Percentiles rank a stretch among this genome's conserved stretches.
phyloP scores from a whole-genome alignment of 2,329 filamentous ascomycete species.

The Xylaria sp. region DNA sequence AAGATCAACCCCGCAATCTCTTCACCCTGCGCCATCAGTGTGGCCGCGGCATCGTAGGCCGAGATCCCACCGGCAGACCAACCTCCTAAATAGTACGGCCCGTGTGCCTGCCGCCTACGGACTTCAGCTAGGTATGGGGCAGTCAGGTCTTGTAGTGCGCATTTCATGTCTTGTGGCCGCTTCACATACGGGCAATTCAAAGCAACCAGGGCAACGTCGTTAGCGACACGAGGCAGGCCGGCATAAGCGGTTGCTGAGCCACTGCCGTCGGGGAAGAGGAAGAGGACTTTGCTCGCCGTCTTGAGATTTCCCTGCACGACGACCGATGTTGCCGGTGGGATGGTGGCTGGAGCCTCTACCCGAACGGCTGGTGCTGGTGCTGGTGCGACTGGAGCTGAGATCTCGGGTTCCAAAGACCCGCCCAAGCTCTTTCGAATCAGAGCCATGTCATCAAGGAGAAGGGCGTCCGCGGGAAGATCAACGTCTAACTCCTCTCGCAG shows the following conservation, averaged over 20 bases:
- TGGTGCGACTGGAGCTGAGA: background rate
- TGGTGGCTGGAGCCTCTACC: background rate
- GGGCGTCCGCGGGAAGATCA: conserved; percentile 14
- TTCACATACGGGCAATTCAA: conserved; percentile 28
- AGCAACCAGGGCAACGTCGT: conserved; percentile 11
- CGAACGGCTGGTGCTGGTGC: too few species aligned
- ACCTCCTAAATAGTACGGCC: conserved; percentile 29
- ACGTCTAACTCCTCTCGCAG: conserved; percentile 23
- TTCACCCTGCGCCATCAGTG: conserved; percentile 12
- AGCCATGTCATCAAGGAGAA: conserved; percentile 13
- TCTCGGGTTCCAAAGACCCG: background rate
- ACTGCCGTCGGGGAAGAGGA: conserved; percentile 32
- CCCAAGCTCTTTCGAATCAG: background rate
- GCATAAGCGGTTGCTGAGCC: conserved; percentile 27
- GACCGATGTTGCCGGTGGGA: conserved; percentile 21
- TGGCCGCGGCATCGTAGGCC: conserved; percentile 23
- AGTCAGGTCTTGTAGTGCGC: conserved; percentile 7
- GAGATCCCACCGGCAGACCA: conserved; percentile 32
- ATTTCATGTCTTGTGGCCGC: conserved; percentile 15
- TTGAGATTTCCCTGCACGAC: conserved; percentile 21
- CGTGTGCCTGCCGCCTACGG: conserved; percentile 27
- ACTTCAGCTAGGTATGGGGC: conserved; percentile 22
- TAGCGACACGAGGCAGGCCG: conserved; percentile 3
- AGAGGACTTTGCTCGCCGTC: conserved; percentile 20
- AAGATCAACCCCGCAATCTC: conserved; percentile 20